phyloP scores from a whole-genome alignment of 2,329 filamentous ascomycete genomes.

The Penicillium sp. region DNA sequence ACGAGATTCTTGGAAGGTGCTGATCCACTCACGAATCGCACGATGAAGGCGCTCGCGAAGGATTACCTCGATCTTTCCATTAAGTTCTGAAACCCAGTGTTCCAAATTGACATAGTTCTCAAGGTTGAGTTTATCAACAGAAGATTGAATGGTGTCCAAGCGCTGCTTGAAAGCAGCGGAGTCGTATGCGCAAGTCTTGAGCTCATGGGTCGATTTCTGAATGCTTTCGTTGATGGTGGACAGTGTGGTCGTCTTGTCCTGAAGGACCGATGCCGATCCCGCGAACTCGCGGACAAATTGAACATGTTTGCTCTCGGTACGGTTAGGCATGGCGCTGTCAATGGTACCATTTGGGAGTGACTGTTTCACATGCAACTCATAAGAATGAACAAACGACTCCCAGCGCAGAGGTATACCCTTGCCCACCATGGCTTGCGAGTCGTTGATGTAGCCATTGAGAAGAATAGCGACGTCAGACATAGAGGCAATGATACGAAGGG shows the following conservation, averaged over 20 bases:
- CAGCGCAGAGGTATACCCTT: conserved; percentile 90
- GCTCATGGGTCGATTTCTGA: conserved; percentile 77
- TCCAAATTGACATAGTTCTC: conserved; percentile 93
- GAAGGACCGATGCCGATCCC: conserved; percentile 78
- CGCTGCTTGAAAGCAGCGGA: conserved; percentile 73
- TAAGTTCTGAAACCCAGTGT: conserved; percentile 85
- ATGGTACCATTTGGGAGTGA: conserved; percentile 57
- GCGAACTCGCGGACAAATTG: conserved; percentile 96
- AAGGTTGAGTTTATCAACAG: conserved; percentile 92
- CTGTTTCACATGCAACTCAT: conserved; percentile 79
- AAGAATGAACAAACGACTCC: conserved; percentile 97
- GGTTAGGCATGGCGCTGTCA: conserved; percentile 56
- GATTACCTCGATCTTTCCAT: conserved; percentile 76
- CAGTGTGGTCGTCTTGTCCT: conserved; percentile 79
- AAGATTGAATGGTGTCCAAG: conserved; percentile 81
- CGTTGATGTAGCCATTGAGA: conserved; percentile 86
- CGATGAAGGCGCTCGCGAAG: conserved; percentile 78
- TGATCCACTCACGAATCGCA: conserved; percentile 83
- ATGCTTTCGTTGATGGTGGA: conserved; percentile 74
- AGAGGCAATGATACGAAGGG: conserved; percentile 74
- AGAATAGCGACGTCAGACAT: conserved; percentile 87
- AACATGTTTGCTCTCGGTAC: conserved; percentile 85
- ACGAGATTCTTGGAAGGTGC: conserved; percentile 68
- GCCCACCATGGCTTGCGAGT: conserved; percentile 76
- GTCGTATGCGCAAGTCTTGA: conserved; percentile 82